These are phyloP conservation scores for Ganoderma leucocontextum DNA, from an alignment of 1,284 basidiomycete species.

Conservation along the genomic window DNA sequence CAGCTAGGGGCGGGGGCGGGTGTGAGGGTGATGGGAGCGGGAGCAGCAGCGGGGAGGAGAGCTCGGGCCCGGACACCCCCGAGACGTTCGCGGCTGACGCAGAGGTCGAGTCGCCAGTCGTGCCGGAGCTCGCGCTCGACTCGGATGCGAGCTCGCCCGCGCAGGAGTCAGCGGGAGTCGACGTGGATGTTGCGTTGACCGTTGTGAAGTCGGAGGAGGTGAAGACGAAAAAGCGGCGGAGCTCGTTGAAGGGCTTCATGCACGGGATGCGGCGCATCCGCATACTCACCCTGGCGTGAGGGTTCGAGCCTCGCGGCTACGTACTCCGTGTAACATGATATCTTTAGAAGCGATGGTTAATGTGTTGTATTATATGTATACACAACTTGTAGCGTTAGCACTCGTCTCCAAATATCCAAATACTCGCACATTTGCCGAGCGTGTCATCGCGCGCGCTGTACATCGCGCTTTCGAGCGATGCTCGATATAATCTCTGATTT, in stretches of 20 bases:
- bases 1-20: not conserved
- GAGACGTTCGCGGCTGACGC: not conserved
- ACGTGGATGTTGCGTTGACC: not conserved
- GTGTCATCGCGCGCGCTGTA: no score
- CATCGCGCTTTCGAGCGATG: no score
- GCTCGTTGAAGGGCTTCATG: not conserved
- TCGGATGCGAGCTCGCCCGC: not conserved
- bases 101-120: not conserved
- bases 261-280: constrained; percentile 3
- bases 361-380: not conserved
- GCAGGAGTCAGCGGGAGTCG: not conserved
- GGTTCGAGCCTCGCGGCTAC: no score
- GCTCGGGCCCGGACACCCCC: constrained; percentile 6
- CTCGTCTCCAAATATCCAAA: not conserved
- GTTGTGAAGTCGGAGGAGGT: not conserved
- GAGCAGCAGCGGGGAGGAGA: constrained; percentile 6
- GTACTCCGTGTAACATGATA: not conserved
- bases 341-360: not conserved
- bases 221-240: not conserved
- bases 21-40: not conserved
- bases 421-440: not conserved
- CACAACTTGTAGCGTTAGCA: constrained; percentile 1
- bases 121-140: constrained; percentile 6
- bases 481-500: no score
- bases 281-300: constrained; percentile 5